These are phyloP conservation scores for Coniochaeta sp. DNA, from an alignment of 2,329 filamentous ascomycete species.

Conservation along the genomic window DNA sequence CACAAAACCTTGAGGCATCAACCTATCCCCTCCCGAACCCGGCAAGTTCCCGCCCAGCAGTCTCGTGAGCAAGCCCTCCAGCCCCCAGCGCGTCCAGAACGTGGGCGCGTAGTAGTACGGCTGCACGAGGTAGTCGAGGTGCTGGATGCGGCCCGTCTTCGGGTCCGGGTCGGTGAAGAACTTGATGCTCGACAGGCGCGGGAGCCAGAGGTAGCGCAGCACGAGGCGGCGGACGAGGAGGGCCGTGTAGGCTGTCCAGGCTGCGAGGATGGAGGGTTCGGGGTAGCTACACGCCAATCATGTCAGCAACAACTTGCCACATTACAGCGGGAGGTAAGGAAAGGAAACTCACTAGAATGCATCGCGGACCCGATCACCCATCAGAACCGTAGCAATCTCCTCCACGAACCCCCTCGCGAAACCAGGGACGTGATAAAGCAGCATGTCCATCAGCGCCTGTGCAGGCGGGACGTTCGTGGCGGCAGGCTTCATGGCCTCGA, in stretches of 20 bases:
- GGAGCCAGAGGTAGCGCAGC: constrained; percentile 52
- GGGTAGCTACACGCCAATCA: constrained; percentile 28
- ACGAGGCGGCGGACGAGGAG: constrained; percentile 46
- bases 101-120: constrained; percentile 60
- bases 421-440: constrained; percentile 48
- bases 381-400: constrained; percentile 48
- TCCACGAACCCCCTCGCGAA: constrained; percentile 36
- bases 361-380: constrained; percentile 56
- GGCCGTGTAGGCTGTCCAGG: constrained; percentile 34
- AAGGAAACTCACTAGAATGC: constrained; percentile 52
- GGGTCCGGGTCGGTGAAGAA: constrained; percentile 41
- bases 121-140: constrained; percentile 47
- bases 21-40: constrained; percentile 26
- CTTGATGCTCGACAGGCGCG: constrained; percentile 39
- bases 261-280: constrained; percentile 31
- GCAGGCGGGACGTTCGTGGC: constrained; percentile 44
- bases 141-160: constrained; percentile 44
- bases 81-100: constrained; percentile 57
- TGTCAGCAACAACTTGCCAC: too few species aligned
- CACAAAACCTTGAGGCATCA: constrained; percentile 43
- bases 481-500: constrained; percentile 47
- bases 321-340: not conserved
- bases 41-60: constrained; percentile 37
- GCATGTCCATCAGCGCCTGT: constrained; percentile 50
- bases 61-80: constrained; percentile 39